Base-by-base conservation (phyloP, 2,329 filamentous ascomycete genomes). In the Zalaria sp. region DNA sequence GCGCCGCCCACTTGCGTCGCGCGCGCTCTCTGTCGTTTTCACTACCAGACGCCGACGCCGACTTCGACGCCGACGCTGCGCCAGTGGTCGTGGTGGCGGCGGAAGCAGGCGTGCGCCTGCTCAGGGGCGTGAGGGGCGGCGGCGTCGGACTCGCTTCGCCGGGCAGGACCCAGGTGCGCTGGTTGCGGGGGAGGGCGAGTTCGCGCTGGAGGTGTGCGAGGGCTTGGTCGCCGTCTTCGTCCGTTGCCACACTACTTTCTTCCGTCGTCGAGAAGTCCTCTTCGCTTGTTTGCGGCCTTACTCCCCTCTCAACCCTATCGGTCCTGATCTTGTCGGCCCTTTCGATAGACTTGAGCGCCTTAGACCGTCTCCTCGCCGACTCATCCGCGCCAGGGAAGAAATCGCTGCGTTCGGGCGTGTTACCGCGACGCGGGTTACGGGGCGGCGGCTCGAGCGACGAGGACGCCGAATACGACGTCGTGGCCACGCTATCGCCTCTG, bases 141-240 rank as follows among this genome's bases (percentile, higher is more conserved):
- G 57, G 57, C n/a, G 57, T 59, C 3, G 57, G 54, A 5, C 55
- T 56, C 18, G 53, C 57, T 48, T 60, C 57, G 26, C 53, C 54
- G 0, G 57, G 55, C 1, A 54, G 40, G 2, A 58, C 56, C 46
- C 50, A 60, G 5, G 42, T 50, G 27, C 57, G 46, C 39, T 58
- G 45, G 34, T 57, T 47, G 18, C 53, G 44, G 4, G 57, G 55
- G 27, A 53, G 49, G 10, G 50, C 47, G 45, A 56, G 43, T 42
- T 58, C 47, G 8, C 47, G 44, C 9, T 40, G 27, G 37, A 43
- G 28, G 34, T 43, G 41, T 34, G 35, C n/a, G 36, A 11, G 4
- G 4, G 11, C 41, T 11, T 34, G 5, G 5, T 32, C 37, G 28
- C 36, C 31, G 18, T 18, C 18, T 18, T 18, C 18, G 18, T 18